Percentiles rank a stretch among this genome's conserved stretches.
Conservation (phyloP, 371 early-diverging fungal species). For the Funneliformis caledonium region DNA sequence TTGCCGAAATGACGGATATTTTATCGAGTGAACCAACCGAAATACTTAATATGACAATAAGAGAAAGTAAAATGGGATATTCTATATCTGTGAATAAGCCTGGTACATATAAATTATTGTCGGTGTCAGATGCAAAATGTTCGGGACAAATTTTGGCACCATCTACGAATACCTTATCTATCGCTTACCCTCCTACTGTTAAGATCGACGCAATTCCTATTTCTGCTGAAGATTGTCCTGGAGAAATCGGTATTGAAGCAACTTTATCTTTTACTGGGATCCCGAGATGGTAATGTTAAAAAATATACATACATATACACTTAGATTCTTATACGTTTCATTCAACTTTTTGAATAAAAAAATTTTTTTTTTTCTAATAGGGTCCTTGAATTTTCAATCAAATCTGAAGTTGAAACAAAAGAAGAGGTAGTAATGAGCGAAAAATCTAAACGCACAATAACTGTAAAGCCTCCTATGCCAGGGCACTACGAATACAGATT, state of each 20-base stretch:
- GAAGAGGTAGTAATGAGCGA: not conserved
- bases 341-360: not conserved
- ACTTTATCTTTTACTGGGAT: conserved; percentile 38
- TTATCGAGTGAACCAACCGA: not conserved
- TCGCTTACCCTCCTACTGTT: conserved; percentile 31
- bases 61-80: not conserved
- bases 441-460: conserved; percentile 11
- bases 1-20: conserved; percentile 4
- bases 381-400: conserved; percentile 22
- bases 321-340: too few species aligned
- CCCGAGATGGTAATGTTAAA: conserved; percentile 29
- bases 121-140: conserved; percentile 31
- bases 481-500: conserved; percentile 37
- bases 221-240: conserved; percentile 35
- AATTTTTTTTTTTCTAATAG: not conserved
- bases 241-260: conserved; percentile 35
- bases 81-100: conserved; percentile 24
- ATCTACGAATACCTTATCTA: not conserved
- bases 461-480: conserved; percentile 6
- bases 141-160: conserved; percentile 32
- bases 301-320: not conserved
- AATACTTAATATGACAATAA: not conserved
- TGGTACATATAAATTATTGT: conserved; percentile 32
- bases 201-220: conserved; percentile 37
- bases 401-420: not conserved